Percentiles rank a stretch among this genome's conserved stretches.
phyloP scores from a whole-genome alignment of 495 filamentous ascomycete species.

The Hypoxylon subgilvum region DNA sequence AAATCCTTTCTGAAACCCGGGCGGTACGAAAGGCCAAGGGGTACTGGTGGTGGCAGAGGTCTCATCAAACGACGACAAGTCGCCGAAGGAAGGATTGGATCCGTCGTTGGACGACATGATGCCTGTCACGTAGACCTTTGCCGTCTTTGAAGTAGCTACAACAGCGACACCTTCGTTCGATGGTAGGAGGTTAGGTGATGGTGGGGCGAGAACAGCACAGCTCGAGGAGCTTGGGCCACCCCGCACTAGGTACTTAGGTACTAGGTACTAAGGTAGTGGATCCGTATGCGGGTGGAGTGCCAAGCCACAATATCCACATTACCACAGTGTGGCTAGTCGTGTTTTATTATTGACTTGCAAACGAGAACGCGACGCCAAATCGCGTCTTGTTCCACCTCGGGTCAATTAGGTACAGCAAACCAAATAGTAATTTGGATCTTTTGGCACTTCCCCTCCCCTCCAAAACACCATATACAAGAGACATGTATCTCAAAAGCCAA shows the following conservation, averaged over 20 bases:
- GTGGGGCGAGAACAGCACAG: background rate
- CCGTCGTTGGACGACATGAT: constrained; percentile 21
- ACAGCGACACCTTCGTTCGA: too few species aligned
- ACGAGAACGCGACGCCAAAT: constrained; percentile 2
- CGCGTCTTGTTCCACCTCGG: constrained; percentile 19
- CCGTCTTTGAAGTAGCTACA: background rate
- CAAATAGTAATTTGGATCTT: too few species aligned
- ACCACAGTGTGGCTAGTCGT: constrained; percentile 16
- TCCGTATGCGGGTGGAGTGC: too few species aligned
- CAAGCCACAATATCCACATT: background rate
- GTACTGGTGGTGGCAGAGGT: constrained; percentile 8
- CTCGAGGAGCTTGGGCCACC: constrained; percentile 29
- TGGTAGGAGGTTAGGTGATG: too few species aligned
- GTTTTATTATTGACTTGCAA: constrained; percentile 37
- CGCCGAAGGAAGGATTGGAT: background rate
- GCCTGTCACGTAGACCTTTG: background rate
- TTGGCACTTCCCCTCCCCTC: constrained; percentile 4
- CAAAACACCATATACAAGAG: too few species aligned
- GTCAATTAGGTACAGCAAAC: too few species aligned
- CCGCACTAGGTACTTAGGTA: background rate
- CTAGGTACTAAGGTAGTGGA: too few species aligned
- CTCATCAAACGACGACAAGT: background rate
- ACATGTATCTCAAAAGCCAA: background rate
- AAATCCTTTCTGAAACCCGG: constrained; percentile 11
- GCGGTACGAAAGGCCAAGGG: constrained; percentile 24